Evolutionary conservation across 441 rosid species (phyloP), one percentile per base, ranked within the genome.

Genomic region (Melastoma candidum): DNA sequence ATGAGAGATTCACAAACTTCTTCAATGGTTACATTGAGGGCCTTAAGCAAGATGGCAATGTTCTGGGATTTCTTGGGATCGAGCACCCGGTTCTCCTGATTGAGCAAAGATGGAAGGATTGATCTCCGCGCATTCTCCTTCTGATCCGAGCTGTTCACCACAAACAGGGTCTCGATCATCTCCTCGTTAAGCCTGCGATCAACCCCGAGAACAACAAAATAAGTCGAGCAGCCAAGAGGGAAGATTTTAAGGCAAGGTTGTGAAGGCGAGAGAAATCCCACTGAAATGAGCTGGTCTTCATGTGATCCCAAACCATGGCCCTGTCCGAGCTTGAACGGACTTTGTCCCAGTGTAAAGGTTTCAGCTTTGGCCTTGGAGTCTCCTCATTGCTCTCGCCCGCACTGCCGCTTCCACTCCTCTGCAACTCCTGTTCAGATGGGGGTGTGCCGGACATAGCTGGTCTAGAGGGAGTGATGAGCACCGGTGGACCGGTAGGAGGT

Each of bases 291-390:
- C 87, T 84, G 39, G 90, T 69, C 68, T 76, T 81, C 11, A 87
- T 63, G 73, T 87, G 95, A 70, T 90, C 97, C 96, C 97, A 90
- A 66, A 81, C 96, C 92, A 81, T 90, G 48, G 58, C 87, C 47
- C 86, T 80, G 60, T 80, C 87, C 0, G 97, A 90, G 71, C 83
- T 79, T 5, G 96, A 92, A 60, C 83, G 70, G 57, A 90, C 97
- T 78, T 90, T 90, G 64, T 90, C 97, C 97, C 97, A 87, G 48
- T 90, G 95, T 63, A 87, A 79, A 58, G 97, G 68, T 70, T 90
- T 90, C 76, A 87, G 61, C 68, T 83, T 90, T 2, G 86, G 22
- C 22, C 22, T 17, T 0, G 22, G 22, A 10, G 51, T 69, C 51
- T 76, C 84, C 7, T 73, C 82, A 41, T 41, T 71, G 57, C 55